Percentiles rank a stretch among this genome's conserved stretches.
Conservation (phyloP, 2,329 filamentous ascomycete species). For the Aureobasidium melanogenum region DNA sequence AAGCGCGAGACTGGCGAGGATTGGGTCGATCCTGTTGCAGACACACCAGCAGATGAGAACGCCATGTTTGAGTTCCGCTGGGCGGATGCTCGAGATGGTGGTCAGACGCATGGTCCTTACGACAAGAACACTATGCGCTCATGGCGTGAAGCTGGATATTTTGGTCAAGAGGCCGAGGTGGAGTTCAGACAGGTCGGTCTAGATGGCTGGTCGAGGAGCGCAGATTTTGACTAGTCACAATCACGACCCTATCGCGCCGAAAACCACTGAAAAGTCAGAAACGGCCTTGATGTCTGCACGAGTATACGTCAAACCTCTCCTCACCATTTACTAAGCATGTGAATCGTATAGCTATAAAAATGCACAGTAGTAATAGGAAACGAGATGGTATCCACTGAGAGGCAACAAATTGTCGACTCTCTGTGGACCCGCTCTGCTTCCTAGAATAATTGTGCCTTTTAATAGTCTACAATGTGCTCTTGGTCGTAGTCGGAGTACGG, state of each 20-base stretch:
- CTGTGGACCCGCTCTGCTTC: no score
- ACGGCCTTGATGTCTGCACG: not conserved
- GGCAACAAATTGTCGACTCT: no score
- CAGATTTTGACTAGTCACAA: slow-evolving; percentile 23
- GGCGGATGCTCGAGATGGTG: slow-evolving; percentile 78
- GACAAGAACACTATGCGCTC: slow-evolving; percentile 77
- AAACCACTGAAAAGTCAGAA: not conserved
- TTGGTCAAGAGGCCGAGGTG: slow-evolving; percentile 63
- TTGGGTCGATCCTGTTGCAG: slow-evolving; percentile 50
- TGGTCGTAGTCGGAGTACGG: no score
- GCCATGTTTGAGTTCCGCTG: slow-evolving; percentile 78
- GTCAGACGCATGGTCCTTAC: slow-evolving; percentile 74
- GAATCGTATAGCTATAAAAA: no score
- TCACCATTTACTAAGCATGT: no score
- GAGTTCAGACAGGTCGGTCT: slow-evolving; percentile 42
- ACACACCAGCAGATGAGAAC: slow-evolving; percentile 6
- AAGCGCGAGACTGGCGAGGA: slow-evolving; percentile 76
- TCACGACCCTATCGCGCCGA: not conserved
- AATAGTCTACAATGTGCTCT: no score
- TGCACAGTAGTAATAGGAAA: no score
- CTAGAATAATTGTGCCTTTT: no score
- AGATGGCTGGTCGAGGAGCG: slow-evolving; percentile 33
- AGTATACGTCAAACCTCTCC: not conserved
- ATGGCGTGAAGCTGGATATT: slow-evolving; percentile 89
- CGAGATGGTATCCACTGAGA: no score